These are phyloP conservation scores for Eucalyptus fibrosa DNA, from an alignment of 345 rosid genomes.

Conservation along the genomic window DNA sequence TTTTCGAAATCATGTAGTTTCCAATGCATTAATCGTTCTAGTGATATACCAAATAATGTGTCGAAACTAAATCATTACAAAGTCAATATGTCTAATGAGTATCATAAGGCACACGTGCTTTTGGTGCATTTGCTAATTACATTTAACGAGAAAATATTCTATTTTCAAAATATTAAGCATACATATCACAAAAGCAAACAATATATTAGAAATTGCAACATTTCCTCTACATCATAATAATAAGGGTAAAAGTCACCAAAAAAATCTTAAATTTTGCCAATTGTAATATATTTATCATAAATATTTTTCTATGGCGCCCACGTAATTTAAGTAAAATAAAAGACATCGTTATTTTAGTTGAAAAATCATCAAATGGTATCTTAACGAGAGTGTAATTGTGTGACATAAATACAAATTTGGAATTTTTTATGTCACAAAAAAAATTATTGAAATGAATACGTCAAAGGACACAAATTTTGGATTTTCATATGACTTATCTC, in stretches of 20 bases:
- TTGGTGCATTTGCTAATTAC: neutral
- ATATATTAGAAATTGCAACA: neutral
- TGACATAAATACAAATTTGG: fast-evolving
- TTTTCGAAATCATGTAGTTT: fast-evolving
- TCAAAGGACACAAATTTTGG: fast-evolving
- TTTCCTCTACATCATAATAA: neutral
- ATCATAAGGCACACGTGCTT: neutral
- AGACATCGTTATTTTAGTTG: fast-evolving
- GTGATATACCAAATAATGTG: neutral
- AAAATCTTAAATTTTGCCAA: too few relatives aligned
- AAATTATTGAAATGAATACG: too few relatives aligned
- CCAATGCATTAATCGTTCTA: neutral
- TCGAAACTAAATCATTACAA: neutral
- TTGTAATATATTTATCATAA: too few relatives aligned
- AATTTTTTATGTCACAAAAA: fast-evolving
- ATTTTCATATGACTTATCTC: fast-evolving
- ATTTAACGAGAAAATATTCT: neutral
- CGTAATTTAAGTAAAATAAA: too few relatives aligned
- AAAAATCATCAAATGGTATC: neutral
- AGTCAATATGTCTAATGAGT: neutral
- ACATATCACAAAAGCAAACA: neutral
- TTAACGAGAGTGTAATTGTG: too few relatives aligned
- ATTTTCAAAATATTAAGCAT: neutral
- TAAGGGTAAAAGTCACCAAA: neutral
- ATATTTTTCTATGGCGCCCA: fast-evolving